phyloP scores from a whole-genome alignment of 805 yeast genomes.

The Danielozyma ontarioensis region DNA sequence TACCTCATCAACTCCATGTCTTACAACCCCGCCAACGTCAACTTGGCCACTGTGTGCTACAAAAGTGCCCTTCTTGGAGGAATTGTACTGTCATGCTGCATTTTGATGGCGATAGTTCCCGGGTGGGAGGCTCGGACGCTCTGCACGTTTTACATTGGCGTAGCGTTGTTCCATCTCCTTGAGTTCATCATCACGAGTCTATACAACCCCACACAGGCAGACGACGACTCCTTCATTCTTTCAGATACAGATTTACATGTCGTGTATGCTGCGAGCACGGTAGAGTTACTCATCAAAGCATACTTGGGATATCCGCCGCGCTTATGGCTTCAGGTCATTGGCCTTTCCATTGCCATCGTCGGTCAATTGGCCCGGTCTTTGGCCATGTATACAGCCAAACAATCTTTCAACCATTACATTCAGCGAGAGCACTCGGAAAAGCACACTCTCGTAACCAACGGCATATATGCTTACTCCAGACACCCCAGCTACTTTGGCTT shows the following conservation, averaged over 20 bases:
- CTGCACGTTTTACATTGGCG: slow-evolving; percentile 2
- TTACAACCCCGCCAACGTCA: slow-evolving; percentile 23
- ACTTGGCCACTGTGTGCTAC: slow-evolving; percentile 23
- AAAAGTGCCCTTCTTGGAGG: slow-evolving; percentile 32
- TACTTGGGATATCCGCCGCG: neutral
- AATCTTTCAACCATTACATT: slow-evolving; percentile 79
- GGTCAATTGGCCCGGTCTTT: slow-evolving; percentile 70
- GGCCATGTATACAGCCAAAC: slow-evolving; percentile 87
- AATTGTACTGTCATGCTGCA: slow-evolving; percentile 12
- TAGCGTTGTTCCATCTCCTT: slow-evolving; percentile 64
- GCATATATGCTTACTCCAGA: slow-evolving; percentile 61
- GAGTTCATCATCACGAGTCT: slow-evolving; percentile 80
- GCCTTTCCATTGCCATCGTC: slow-evolving; percentile 39
- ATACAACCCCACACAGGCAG: slow-evolving; percentile 62
- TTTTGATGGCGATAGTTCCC: slow-evolving; percentile 1
- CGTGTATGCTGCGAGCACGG: slow-evolving; percentile 9
- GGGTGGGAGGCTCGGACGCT: slow-evolving; percentile 3
- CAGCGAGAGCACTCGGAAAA: slow-evolving; percentile 44
- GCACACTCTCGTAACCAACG: slow-evolving; percentile 69
- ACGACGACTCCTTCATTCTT: slow-evolving; percentile 46
- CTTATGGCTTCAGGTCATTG: slow-evolving; percentile 28
- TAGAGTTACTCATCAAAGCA: slow-evolving; percentile 6
- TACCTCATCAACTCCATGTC: slow-evolving; percentile 1
- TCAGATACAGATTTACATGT: slow-evolving; percentile 16
- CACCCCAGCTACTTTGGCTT: slow-evolving; percentile 94